Evolutionary conservation across 805 yeast species (phyloP), one percentile per base, ranked within the genome.

Genomic region (Pachysolen tannophilus): DNA sequence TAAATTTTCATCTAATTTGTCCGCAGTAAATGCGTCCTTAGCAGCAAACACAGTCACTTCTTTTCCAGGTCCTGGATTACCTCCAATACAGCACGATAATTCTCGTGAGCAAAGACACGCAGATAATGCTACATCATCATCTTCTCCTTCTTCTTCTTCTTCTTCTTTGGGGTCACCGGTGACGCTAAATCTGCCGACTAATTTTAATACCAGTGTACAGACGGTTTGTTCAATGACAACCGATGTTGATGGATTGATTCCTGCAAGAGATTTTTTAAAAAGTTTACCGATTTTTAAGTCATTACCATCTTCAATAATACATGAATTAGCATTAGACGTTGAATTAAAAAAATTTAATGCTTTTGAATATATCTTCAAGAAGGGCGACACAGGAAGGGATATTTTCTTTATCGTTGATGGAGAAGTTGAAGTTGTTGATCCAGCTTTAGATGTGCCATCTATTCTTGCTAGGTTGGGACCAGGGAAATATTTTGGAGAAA

Each of bases 401-500:
- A 74, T 82, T 19, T 82, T 67, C 50, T 78, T 82, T 47, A 67
- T 82, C 18, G 70, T 77, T 7, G 65, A 61, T 43, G 92, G 92
- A 8, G 79, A 75, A 45, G 83, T 80, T 5, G 88, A 82, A 50
- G 84, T 80, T 1, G 39, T 80, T 7, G 74, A 61, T 31, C 55
- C 59, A 2, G 47, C 58, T 20, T 47, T 43, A 23, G 56, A 58
- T 14, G n/a, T n/a, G n/a, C 73, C 67, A 34, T 55, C 57, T 24
- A 59, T 68, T 1, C 50, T 75, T 26, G 86, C 83, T 4, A 63
- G 84, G 38, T 56, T 82, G 18, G 67, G 73, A 2, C 55, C 73
- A 11, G 84, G 82, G 15, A 68, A 76, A 23, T 80, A 78, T 54
- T 80, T 82, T 56, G 92, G 92, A 16, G 90, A 81, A 52, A 77